Evolutionary conservation across 2,329 filamentous ascomycete species (phyloP).

Genomic region (Apiospora phragmitis): DNA sequence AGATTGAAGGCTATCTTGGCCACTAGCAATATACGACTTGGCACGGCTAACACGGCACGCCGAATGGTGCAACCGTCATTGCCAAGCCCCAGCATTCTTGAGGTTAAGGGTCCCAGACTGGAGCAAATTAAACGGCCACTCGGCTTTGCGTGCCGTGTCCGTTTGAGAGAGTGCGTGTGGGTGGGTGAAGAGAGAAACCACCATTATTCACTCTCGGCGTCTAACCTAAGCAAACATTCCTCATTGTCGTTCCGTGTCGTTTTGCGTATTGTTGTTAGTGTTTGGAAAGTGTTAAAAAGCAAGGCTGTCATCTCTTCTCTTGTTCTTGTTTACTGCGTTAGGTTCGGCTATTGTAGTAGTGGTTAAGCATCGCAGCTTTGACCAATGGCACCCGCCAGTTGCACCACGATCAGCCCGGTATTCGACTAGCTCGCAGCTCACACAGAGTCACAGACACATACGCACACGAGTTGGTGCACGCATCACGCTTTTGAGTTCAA

Average conservation of each 20-base stretch:
- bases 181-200: not conserved
- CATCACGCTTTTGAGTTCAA: not conserved
- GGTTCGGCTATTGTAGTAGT: not conserved
- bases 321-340: not conserved
- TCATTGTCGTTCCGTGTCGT: not conserved
- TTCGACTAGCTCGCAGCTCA: not conserved
- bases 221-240: not conserved
- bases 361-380: not conserved
- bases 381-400: not conserved
- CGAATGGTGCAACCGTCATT: not conserved
- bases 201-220: not conserved
- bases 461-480: not conserved
- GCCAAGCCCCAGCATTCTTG: not conserved
- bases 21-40: not conserved
- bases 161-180: not conserved
- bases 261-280: not conserved
- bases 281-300: not conserved
- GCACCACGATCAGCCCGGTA: not conserved
- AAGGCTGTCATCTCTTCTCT: not conserved
- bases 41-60: constrained; percentile 5
- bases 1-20: not conserved
- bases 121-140: not conserved
- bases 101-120: not conserved
- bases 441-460: not conserved
- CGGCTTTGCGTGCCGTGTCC: not conserved